A percentile compares a stretch with the other conserved stretches of the same genome.
phyloP scores from a whole-genome alignment of 768 basidiomycete genomes.

The Boletales sp. region DNA sequence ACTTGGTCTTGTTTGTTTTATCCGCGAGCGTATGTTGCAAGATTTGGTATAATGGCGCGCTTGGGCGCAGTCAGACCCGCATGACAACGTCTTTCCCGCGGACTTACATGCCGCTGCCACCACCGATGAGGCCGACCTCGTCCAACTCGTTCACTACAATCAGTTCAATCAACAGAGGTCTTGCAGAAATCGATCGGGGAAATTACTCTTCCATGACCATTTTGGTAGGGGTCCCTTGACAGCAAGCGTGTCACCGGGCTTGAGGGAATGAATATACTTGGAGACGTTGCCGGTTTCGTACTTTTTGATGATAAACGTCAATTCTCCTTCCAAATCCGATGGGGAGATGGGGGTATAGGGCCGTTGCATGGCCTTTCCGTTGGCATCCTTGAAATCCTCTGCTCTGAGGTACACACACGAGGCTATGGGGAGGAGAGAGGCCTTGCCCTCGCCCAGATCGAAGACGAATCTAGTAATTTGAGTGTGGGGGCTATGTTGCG shows the following conservation, averaged over 20 bases:
- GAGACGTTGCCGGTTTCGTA: constrained; percentile 82
- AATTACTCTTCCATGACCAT: constrained; percentile 76
- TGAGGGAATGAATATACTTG: constrained; percentile 75
- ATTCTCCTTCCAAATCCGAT: constrained; percentile 68
- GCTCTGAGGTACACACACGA: constrained; percentile 78
- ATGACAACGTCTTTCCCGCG: not conserved
- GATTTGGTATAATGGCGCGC: constrained; percentile 83
- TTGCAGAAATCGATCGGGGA: not conserved
- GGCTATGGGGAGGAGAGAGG: constrained; percentile 74
- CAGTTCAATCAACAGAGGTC: not conserved
- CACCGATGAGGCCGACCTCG: constrained; percentile 84
- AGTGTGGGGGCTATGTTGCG: not conserved
- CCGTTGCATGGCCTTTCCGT: constrained; percentile 84
- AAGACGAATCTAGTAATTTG: constrained; percentile 60
- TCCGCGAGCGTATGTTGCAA: constrained; percentile 70
- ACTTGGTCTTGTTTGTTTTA: constrained; percentile 85
- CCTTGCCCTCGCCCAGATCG: constrained; percentile 72
- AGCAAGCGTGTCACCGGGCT: constrained; percentile 75
- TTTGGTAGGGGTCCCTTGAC: constrained; percentile 93
- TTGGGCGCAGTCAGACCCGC: constrained; percentile 25
- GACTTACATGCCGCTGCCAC: constrained; percentile 87
- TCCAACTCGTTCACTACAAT: constrained; percentile 79
- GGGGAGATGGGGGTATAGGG: constrained; percentile 93
- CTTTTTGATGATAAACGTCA: constrained; percentile 82
- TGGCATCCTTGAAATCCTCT: constrained; percentile 64